A percentile compares a stretch with the other conserved stretches of the same genome.
phyloP scores from a whole-genome alignment of 805 yeast genomes.

The Scheffersomyces spartinae region DNA sequence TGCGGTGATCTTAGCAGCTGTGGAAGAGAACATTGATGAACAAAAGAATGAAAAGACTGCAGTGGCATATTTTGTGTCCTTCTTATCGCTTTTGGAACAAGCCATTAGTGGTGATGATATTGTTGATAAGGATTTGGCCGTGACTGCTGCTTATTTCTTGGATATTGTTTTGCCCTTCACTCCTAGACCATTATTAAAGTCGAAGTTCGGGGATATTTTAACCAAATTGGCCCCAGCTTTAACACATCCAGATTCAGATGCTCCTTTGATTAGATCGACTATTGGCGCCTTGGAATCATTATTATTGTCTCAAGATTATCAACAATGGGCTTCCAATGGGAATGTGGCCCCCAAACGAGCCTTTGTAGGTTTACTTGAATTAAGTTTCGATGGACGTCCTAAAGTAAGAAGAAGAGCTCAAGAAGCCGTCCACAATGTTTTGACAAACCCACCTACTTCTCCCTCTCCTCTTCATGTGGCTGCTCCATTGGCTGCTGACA shows the following conservation, averaged over 20 bases:
- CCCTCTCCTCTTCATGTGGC: conserved; percentile 75
- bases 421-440: conserved; percentile 65
- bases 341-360: conserved; percentile 74
- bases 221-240: conserved; percentile 74
- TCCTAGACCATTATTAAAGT: conserved; percentile 55
- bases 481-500: conserved; percentile 55
- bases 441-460: conserved; percentile 61
- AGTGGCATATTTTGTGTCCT: conserved; percentile 77
- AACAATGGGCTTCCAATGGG: conserved; percentile 56
- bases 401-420: conserved; percentile 92
- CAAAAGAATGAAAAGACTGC: conserved; percentile 53
- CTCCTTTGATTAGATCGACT: conserved; percentile 73
- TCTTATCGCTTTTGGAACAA: conserved; percentile 72
- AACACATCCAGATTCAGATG: conserved; percentile 55
- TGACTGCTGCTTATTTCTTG: conserved; percentile 68
- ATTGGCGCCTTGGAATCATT: conserved; percentile 78
- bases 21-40: conserved; percentile 76
- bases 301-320: conserved; percentile 67
- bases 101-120: conserved; percentile 39
- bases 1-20: conserved; percentile 75
- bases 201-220: conserved; percentile 69
- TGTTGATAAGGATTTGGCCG: conserved; percentile 53
- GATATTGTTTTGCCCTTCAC: conserved; percentile 70
- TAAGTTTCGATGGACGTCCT: conserved; percentile 82
- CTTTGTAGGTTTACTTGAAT: conserved; percentile 61